Evolutionary conservation across 176 grass and related monocot species (phyloP).

Genomic region (Hordeum marinum): DNA sequence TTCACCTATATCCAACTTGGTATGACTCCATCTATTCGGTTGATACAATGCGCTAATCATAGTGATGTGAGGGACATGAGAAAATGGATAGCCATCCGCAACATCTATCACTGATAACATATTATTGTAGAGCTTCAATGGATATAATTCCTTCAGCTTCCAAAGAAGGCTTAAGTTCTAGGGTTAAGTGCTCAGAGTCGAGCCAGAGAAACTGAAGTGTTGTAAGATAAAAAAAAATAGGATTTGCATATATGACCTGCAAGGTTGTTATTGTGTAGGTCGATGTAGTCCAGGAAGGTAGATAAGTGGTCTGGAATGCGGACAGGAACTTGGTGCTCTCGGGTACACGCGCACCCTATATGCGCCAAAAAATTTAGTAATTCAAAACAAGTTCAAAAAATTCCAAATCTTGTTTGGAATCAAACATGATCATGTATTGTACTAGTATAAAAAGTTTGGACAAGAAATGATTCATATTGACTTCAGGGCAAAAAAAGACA

Average conservation of each 20-base stretch:
- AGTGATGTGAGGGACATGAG: background rate
- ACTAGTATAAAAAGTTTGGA: too few relatives aligned
- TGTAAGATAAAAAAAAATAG: background rate
- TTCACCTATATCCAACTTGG: conserved; percentile 24
- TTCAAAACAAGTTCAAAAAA: too few relatives aligned
- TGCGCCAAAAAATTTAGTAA: too few relatives aligned
- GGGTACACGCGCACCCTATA: too few relatives aligned
- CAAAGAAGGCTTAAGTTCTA: background rate
- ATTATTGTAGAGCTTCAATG: background rate
- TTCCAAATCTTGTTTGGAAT: too few relatives aligned
- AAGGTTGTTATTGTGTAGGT: background rate
- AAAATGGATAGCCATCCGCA: background rate
- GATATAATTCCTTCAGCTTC: background rate
- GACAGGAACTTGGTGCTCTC: too few relatives aligned
- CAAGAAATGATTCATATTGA: too few relatives aligned
- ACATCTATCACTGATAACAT: background rate
- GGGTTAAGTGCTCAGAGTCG: background rate
- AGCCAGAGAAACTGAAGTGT: accelerated
- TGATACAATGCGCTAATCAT: background rate
- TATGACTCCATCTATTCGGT: conserved; percentile 15
- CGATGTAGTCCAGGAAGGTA: background rate
- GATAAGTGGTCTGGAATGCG: background rate
- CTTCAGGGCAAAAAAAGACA: too few relatives aligned
- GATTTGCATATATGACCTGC: conserved; percentile 19
- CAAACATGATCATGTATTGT: too few relatives aligned